Evolutionary conservation across 1,284 basidiomycete genomes (phyloP).

Genomic region (Malassezia sympodialis): DNA sequence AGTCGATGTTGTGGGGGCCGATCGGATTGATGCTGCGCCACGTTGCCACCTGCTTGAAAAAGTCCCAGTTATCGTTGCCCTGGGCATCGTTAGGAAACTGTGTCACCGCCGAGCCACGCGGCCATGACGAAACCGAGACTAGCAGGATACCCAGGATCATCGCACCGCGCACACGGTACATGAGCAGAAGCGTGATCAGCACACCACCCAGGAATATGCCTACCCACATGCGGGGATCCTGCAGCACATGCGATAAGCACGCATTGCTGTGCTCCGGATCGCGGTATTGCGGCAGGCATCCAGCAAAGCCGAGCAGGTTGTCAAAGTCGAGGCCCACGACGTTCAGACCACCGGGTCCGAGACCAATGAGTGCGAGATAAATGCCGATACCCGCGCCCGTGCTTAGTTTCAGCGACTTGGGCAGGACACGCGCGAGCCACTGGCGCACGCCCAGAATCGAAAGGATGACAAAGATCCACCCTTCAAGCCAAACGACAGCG

Average conservation of each 20-base stretch:
- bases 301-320: slow-evolving; percentile 70
- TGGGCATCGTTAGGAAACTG: slow-evolving; percentile 64
- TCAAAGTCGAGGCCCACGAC: slow-evolving; percentile 66
- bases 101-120: slow-evolving; percentile 66
- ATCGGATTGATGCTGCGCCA: slow-evolving; percentile 52
- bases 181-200: slow-evolving; percentile 55
- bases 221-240: slow-evolving; percentile 72
- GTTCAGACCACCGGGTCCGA: slow-evolving; percentile 60
- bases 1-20: slow-evolving; percentile 55
- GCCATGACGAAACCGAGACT: slow-evolving; percentile 80
- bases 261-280: slow-evolving; percentile 51
- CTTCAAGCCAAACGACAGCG: slow-evolving; percentile 63
- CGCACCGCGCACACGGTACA: slow-evolving; percentile 75
- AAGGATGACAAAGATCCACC: slow-evolving; percentile 72
- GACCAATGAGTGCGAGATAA: slow-evolving; percentile 55
- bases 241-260: slow-evolving; percentile 62
- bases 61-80: slow-evolving; percentile 67
- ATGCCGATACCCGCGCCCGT: slow-evolving; percentile 77
- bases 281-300: slow-evolving; percentile 53
- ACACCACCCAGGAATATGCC: slow-evolving; percentile 79
- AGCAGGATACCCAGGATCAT: slow-evolving; percentile 69
- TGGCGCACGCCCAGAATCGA: slow-evolving; percentile 76
- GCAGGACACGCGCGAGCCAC: slow-evolving; percentile 79
- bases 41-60: slow-evolving; percentile 75
- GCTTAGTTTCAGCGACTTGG: slow-evolving; percentile 70